Evolutionary conservation across 2,329 filamentous ascomycete genomes (phyloP).

Genomic region (Pseudocercospora crystallina): DNA sequence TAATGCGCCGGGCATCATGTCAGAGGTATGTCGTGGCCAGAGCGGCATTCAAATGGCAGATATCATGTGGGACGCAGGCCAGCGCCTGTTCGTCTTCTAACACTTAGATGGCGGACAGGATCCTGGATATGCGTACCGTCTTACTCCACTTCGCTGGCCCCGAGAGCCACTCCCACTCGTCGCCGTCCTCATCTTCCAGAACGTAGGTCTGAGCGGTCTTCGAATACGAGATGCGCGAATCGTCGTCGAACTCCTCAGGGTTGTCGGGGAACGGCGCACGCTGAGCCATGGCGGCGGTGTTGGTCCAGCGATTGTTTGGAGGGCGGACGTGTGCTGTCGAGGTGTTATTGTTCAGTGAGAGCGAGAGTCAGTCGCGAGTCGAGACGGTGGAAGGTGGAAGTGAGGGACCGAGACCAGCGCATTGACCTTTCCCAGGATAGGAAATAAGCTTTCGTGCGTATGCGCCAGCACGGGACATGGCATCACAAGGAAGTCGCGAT

Average conservation of each 20-base stretch:
- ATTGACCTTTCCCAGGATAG: too few relatives aligned
- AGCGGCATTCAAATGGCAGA: constrained; percentile 13
- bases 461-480: too few relatives aligned
- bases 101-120: constrained; percentile 20
- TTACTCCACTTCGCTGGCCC: constrained; percentile 73
- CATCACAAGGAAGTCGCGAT: too few relatives aligned
- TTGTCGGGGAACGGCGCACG: constrained; percentile 52
- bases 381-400: neutral
- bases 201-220: constrained; percentile 73
- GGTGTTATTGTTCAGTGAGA: neutral
- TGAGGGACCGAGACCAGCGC: neutral
- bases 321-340: neutral
- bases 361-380: neutral
- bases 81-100: constrained; percentile 21
- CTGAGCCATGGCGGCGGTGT: constrained; percentile 16
- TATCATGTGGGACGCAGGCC: constrained; percentile 21
- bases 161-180: constrained; percentile 80
- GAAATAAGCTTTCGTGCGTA: too few relatives aligned
- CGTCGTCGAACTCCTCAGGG: constrained; percentile 68
- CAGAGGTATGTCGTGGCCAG: constrained; percentile 14
- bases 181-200: constrained; percentile 78
- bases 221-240: constrained; percentile 85
- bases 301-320: neutral
- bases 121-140: constrained; percentile 47
- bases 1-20: constrained; percentile 32